phyloP scores from a whole-genome alignment of 768 basidiomycete genomes.

The Tricholoma terreum region DNA sequence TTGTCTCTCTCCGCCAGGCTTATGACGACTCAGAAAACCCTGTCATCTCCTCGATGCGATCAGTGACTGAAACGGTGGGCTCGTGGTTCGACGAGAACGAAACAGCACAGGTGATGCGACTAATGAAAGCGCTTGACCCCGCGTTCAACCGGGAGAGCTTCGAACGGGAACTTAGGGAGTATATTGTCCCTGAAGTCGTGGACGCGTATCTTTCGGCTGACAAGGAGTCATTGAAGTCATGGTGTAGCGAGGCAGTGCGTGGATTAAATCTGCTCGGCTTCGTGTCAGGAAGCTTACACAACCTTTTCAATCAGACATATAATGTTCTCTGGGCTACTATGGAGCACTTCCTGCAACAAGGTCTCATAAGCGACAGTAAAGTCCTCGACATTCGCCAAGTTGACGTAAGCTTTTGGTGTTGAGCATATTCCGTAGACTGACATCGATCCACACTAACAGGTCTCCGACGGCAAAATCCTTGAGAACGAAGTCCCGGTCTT shows the following conservation, averaged over 20 bases:
- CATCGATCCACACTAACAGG: constrained; percentile 36
- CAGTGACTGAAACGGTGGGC: constrained; percentile 81
- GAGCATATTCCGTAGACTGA: neutral
- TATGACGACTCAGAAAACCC: constrained; percentile 96
- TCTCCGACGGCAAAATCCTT: constrained; percentile 82
- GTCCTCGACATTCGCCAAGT: constrained; percentile 97
- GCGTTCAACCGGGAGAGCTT: constrained; percentile 82
- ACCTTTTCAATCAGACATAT: constrained; percentile 61
- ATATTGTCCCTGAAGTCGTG: constrained; percentile 96
- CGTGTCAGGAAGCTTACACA: neutral
- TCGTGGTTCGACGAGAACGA: constrained; percentile 97
- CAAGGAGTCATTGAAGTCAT: constrained; percentile 75
- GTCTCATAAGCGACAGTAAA: constrained; percentile 88
- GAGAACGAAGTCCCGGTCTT: constrained; percentile 91
- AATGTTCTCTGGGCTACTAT: constrained; percentile 99
- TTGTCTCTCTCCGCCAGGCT: constrained; percentile 57
- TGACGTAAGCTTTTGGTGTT: constrained; percentile 58
- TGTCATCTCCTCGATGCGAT: constrained; percentile 74
- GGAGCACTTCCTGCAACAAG: constrained; percentile 89
- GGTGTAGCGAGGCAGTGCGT: constrained; percentile 95
- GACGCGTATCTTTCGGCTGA: constrained; percentile 95
- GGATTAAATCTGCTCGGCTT: constrained; percentile 5
- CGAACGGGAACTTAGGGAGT: constrained; percentile 88
- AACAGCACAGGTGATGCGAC: constrained; percentile 88
- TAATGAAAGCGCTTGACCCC: constrained; percentile 89